Evolutionary conservation across 2,329 filamentous ascomycete species (phyloP), one percentile per base, ranked within the genome.

Genomic region (Fusarium tupiense): DNA sequence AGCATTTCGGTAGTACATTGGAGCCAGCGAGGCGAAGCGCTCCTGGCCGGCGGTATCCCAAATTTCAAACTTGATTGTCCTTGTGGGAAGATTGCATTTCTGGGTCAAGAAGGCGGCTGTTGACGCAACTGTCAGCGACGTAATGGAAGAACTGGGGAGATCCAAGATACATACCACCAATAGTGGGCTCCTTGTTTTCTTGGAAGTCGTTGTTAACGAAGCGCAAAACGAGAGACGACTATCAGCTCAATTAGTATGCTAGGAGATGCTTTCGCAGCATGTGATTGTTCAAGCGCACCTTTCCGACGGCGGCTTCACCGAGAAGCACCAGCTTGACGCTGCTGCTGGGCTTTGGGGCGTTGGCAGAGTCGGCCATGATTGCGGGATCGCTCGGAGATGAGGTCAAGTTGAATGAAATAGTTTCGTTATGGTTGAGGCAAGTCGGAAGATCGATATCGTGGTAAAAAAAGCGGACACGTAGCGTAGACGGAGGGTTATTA

Each of bases 161-260:
- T 43, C 52, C 67, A 59, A 56, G 74, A 62, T 60, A 84, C 89
- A 75, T 89, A 97, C 95, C 95, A 88, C 96, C 96, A 85, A 99
- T 99, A 76, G 96, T 99, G 72, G 96, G 96, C 84, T 99, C 96
- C 88, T 98, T 98, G 86, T 98, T 98, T 86, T 98, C 96, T 87
- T 99, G 96, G 81, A 99, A 99, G 85, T 98, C 96, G 86, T 99
- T 96, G 89, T 98, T 98, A 82, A 99, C 96, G 85, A 99, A 99
- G 81, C 96, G 94, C 82, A 99, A 90, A 73, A 99, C 96, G 67
- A 99, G 91, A 52, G 96, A 99, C 57, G 96, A 98, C 96, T 97
- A 80, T 69, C 43, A 73, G 63, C 73, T 80, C 71, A 83, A 68
- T 76, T 74, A 73, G 70, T 67, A 67, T 40, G 22, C 44, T 26